Conservation (phyloP, 257 asterid genomes). For the Fraxinus pennsylvanica region DNA sequence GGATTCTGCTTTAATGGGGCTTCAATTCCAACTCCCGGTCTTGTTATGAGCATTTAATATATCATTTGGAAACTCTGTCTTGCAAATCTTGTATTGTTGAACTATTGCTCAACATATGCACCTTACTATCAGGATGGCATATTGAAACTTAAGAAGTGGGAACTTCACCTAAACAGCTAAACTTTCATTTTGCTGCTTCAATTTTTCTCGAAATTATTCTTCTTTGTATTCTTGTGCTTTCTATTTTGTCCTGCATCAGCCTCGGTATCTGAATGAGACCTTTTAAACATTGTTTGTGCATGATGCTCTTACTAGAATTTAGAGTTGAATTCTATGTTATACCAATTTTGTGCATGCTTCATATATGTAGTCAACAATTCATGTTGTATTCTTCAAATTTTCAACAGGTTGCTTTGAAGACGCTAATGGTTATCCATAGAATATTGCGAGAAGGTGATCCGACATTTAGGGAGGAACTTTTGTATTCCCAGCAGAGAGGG, state of each 20-base stretch:
- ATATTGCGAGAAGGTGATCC: slow-evolving; percentile 64
- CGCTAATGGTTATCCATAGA: slow-evolving; percentile 54
- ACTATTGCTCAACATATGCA: not conserved
- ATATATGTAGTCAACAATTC: not conserved
- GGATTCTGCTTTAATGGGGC: slow-evolving; percentile 22
- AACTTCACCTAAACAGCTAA: not conserved
- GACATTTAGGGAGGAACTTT: slow-evolving; percentile 51
- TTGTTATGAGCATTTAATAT: not conserved
- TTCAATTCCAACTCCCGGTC: not conserved
- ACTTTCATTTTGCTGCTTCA: not conserved
- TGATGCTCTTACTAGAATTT: not conserved
- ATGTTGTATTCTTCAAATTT: not conserved
- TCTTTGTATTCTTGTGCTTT: not conserved
- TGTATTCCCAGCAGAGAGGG: slow-evolving; percentile 55
- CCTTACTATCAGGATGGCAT: not conserved
- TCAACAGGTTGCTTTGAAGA: slow-evolving; percentile 57
- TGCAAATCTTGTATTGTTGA: not conserved
- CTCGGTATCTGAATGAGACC: not conserved
- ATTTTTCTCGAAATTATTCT: not conserved
- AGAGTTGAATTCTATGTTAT: not conserved
- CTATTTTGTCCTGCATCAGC: not conserved
- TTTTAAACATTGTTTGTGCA: not conserved
- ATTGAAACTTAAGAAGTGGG: not conserved
- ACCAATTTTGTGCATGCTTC: not conserved
- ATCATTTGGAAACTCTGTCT: not conserved